These are phyloP conservation scores for Cutaneotrichosporon sp. DNA, from an alignment of 1,284 basidiomycete genomes.

Conservation along the genomic window DNA sequence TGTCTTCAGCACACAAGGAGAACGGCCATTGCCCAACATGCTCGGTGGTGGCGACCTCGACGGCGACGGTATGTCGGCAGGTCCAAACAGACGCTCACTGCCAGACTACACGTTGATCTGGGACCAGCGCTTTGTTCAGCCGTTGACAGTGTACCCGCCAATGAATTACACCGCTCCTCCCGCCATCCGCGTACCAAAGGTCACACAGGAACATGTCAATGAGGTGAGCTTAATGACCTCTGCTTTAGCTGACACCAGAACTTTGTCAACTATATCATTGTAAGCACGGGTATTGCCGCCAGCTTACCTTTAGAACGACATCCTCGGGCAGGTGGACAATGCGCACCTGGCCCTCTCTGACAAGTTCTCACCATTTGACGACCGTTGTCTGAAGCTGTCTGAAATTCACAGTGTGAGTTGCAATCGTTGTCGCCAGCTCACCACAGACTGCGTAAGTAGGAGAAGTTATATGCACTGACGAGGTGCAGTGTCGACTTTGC, in stretches of 20 bases:
- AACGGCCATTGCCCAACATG: conserved; percentile 45
- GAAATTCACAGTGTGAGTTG: conserved; percentile 40
- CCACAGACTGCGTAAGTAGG: conserved; percentile 31
- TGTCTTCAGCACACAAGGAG: conserved; percentile 42
- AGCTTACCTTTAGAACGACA: conserved; percentile 32
- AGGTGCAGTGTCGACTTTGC: conserved; percentile 43
- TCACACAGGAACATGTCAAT: conserved; percentile 41
- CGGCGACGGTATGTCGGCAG: conserved; percentile 31
- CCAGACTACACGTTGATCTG: conserved; percentile 47
- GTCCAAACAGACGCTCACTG: neutral
- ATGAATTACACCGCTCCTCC: conserved; percentile 43
- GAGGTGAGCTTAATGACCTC: conserved; percentile 23
- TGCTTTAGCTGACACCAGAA: conserved; percentile 23
- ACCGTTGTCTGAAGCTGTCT: conserved; percentile 27
- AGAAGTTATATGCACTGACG: conserved; percentile 6
- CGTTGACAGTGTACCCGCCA: conserved; percentile 28
- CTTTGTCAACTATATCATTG: conserved; percentile 43
- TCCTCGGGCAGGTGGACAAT: conserved; percentile 45
- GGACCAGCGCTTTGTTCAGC: conserved; percentile 41
- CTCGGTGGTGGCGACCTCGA: conserved; percentile 48
- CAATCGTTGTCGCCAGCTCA: conserved; percentile 4
- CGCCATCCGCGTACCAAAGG: conserved; percentile 32
- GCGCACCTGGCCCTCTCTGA: conserved; percentile 45
- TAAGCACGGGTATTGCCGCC: neutral
- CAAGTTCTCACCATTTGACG: conserved; percentile 9